phyloP scores from a whole-genome alignment of 257 asterid species.

The Primulina eburnea region DNA sequence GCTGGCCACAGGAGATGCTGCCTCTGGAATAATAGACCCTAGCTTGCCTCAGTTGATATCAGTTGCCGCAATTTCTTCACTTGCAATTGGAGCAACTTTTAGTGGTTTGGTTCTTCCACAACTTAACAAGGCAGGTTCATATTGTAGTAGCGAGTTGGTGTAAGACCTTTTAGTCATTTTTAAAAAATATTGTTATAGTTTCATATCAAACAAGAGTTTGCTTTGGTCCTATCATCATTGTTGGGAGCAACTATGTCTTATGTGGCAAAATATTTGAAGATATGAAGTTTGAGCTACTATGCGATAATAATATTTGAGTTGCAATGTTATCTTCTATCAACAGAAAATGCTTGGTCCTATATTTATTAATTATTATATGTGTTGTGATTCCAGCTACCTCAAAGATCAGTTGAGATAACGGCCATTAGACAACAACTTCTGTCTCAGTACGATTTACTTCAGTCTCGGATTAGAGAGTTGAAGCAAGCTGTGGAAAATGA shows the following conservation, averaged over 20 bases:
- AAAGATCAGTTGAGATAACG: constrained; percentile 60
- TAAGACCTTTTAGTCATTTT: neutral
- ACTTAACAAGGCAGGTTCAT: constrained; percentile 61
- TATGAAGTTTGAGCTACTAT: neutral
- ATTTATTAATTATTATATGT: constrained; percentile 19
- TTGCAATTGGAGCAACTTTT: constrained; percentile 69
- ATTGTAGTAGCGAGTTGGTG: constrained; percentile 13
- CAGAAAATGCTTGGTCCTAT: neutral
- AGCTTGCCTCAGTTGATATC: constrained; percentile 77
- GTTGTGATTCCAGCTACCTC: constrained; percentile 69
- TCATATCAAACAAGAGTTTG: neutral
- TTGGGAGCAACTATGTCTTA: neutral
- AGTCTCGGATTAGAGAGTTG: constrained; percentile 83
- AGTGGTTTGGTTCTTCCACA: constrained; percentile 63
- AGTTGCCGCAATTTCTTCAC: constrained; percentile 63
- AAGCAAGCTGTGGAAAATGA: constrained; percentile 84
- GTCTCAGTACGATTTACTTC: constrained; percentile 87
- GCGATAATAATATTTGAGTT: neutral
- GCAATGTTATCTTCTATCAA: neutral
- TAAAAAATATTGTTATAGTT: neutral
- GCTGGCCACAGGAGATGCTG: constrained; percentile 87
- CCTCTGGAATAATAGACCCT: constrained; percentile 86
- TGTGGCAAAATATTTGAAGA: neutral
- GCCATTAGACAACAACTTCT: constrained; percentile 75
- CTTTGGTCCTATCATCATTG: neutral